These are phyloP conservation scores for Acanthamoeba lenticulata DNA, from an alignment of 208 protist genomes.

Conservation along the genomic window DNA sequence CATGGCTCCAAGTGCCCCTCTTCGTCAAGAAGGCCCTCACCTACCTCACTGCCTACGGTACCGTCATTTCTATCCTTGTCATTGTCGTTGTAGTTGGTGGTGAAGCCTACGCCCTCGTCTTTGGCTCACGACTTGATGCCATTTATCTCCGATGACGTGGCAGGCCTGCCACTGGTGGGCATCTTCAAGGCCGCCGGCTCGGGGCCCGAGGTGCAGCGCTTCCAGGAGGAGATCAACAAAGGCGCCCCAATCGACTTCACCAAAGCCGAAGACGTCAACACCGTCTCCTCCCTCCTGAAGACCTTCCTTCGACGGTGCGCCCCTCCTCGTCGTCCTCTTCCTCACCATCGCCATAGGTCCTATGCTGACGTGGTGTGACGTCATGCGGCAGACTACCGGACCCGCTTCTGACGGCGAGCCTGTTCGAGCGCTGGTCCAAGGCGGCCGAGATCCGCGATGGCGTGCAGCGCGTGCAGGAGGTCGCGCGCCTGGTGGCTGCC, in stretches of 20 bases:
- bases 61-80: not conserved
- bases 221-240: constrained; percentile 12
- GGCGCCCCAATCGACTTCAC: constrained; percentile 10
- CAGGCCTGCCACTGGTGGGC: constrained; percentile 11
- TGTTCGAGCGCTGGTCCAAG: not conserved
- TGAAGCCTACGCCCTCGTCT: too few species aligned
- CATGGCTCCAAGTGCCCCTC: constrained; percentile 39
- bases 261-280: constrained; percentile 53
- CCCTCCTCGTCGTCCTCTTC: not conserved
- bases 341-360: not conserved
- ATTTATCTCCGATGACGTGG: too few species aligned
- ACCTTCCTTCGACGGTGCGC: constrained; percentile 6
- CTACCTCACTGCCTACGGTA: constrained; percentile 31
- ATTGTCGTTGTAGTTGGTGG: not conserved
- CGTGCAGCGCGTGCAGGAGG: constrained; percentile 18
- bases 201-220: constrained; percentile 29
- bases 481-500: not conserved
- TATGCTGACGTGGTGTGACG: not conserved
- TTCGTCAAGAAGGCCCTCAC: constrained; percentile 27
- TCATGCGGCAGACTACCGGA: not conserved
- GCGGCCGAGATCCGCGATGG: not conserved
- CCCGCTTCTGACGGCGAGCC: not conserved
- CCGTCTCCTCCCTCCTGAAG: constrained; percentile 35
- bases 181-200: constrained; percentile 52
- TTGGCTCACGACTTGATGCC: too few species aligned